Evolutionary conservation across 257 asterid genomes (phyloP), one percentile per base, ranked within the genome.

Genomic region (Gentiana macrophylla): DNA sequence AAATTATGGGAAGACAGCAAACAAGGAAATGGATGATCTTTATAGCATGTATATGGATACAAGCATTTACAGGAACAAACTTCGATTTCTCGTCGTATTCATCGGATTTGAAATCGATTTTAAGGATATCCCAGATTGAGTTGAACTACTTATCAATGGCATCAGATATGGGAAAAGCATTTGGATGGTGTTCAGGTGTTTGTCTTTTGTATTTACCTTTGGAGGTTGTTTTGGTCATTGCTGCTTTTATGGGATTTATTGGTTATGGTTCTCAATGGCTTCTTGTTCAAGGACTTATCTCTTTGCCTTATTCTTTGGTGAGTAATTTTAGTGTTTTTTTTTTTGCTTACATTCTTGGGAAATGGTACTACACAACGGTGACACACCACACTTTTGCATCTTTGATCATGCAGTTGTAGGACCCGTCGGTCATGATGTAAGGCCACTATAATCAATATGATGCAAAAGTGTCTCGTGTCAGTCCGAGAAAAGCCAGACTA

Each of bases 131-230:
- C 2, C 94, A 80, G 72, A 61, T 78, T 49, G 78, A 80, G 62
- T 72, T 85, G 32, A 85, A 75, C 74, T 77, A 77, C 34, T 41
- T 82, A 41, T 70, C 88, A 1, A 66, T 80, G 61, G 91, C 94
- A 5, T 82, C 88, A 1, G 88, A 85, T 37, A 62, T 74, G 67
- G 91, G 88, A 1, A 85, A 82, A 72, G 75, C 75, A 8, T 82
- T 85, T 11, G 94, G 94, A 8, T 85, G 94, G 91, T 79, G 88
- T 57, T 79, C 83, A 0, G 92, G 94, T 2, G 69, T 80, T 34
- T 62, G 53, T 61, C 80, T 82, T 4, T 32, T 72, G 65, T 72
- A 66, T 62, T 71, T 75, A 8, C 88, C 81, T 0, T 53, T 72
- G 32, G 76, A 80, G 84, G 54, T 75, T 52, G 84, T 82, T 56